Conservation (phyloP, 164 flowering plant species). For the Paratinospora sagittata region DNA sequence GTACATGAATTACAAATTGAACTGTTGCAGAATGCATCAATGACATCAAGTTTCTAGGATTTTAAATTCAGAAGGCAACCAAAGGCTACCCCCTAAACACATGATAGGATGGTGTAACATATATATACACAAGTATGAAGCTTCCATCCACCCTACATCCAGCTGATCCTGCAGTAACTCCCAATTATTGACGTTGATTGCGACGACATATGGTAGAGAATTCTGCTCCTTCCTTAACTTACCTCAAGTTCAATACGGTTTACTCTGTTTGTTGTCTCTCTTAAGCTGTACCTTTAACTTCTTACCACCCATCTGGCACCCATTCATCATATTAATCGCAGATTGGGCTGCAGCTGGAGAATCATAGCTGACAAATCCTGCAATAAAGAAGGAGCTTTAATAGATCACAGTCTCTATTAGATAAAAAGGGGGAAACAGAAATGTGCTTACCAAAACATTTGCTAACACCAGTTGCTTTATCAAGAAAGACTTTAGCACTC, state of each 20-base stretch:
- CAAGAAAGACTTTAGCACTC: constrained; percentile 96
- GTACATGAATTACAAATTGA: constrained; percentile 57
- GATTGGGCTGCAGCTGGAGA: constrained; percentile 78
- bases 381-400: constrained; percentile 17
- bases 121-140: constrained; percentile 15
- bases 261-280: constrained; percentile 88
- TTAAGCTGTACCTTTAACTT: constrained; percentile 97
- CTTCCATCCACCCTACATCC: constrained; percentile 27
- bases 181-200: constrained; percentile 21
- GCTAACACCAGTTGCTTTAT: constrained; percentile 94
- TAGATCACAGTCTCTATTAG: not conserved
- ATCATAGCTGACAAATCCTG: constrained; percentile 98
- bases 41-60: constrained; percentile 40
- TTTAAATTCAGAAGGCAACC: constrained; percentile 30
- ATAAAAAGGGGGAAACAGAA: constrained; percentile 7
- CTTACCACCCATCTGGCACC: constrained; percentile 84
- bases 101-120: constrained; percentile 29
- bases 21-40: constrained; percentile 41
- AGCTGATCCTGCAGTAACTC: constrained; percentile 25
- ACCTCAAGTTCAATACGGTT: constrained; percentile 51
- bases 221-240: constrained; percentile 24
- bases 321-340: constrained; percentile 89
- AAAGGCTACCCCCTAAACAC: constrained; percentile 23
- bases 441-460: constrained; percentile 84
- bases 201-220: constrained; percentile 20